phyloP scores from a whole-genome alignment of 169 alveolate genomes.

The Eimeria acervulina region DNA sequence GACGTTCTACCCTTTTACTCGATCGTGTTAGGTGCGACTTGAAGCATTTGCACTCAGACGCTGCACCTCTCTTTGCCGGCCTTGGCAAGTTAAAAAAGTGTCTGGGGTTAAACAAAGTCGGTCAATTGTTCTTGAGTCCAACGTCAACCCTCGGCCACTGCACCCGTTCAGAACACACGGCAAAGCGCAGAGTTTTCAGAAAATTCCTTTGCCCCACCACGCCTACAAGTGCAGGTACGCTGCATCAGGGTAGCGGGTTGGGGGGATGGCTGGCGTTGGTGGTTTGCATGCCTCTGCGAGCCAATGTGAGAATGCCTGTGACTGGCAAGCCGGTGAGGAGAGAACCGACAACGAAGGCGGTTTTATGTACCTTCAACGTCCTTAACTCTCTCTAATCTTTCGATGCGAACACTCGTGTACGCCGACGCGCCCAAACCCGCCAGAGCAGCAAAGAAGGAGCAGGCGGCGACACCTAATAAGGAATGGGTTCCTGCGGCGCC shows the following conservation, averaged over 20 bases:
- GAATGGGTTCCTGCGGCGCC: constrained; percentile 4
- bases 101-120: not conserved
- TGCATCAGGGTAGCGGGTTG: not conserved
- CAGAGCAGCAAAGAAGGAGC: constrained; percentile 16
- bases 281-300: too few species aligned
- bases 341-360: not conserved
- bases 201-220: not conserved
- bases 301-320: not conserved
- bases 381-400: not conserved
- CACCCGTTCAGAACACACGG: not conserved
- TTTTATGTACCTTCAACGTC: not conserved
- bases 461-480: not conserved
- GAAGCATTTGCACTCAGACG: not conserved
- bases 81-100: not conserved
- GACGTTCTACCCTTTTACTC: not conserved
- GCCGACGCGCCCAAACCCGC: constrained; percentile 31
- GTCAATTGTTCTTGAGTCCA: not conserved
- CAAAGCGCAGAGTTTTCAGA: not conserved
- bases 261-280: not conserved
- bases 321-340: not conserved
- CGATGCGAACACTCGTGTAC: not conserved
- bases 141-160: not conserved
- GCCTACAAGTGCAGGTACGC: not conserved
- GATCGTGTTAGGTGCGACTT: not conserved
- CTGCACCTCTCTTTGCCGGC: not conserved